phyloP scores from a whole-genome alignment of 1,139 yeast genomes.

The Geotrichum fermentans region DNA sequence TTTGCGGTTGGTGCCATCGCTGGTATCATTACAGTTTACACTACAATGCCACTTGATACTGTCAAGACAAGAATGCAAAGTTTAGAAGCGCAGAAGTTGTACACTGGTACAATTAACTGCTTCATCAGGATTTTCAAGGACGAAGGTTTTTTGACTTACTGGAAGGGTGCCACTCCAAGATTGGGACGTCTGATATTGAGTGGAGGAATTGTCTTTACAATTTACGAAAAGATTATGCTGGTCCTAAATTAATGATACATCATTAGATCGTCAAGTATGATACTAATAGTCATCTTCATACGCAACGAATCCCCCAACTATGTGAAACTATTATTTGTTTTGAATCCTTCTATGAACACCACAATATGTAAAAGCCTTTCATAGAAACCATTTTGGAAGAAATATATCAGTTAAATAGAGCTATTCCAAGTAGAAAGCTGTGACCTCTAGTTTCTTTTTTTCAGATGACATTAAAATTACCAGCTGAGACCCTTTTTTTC shows the following conservation, averaged over 20 bases:
- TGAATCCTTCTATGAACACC: too few relatives aligned
- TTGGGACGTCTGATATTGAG: slow-evolving; percentile 84
- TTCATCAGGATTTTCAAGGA: slow-evolving; percentile 72
- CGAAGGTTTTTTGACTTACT: slow-evolving; percentile 88
- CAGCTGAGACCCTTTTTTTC: too few relatives aligned
- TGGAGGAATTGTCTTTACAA: slow-evolving; percentile 94
- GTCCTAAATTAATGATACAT: slow-evolving; percentile 44
- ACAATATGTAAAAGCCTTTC: too few relatives aligned
- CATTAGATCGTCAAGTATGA: too few relatives aligned
- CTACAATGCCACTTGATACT: slow-evolving; percentile 97
- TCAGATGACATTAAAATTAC: too few relatives aligned
- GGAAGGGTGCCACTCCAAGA: slow-evolving; percentile 98
- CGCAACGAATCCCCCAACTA: too few relatives aligned
- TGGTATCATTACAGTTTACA: slow-evolving; percentile 86
- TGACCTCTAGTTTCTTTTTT: too few relatives aligned
- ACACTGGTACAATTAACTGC: slow-evolving; percentile 74
- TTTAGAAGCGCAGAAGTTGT: slow-evolving; percentile 66
- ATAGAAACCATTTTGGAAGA: too few relatives aligned
- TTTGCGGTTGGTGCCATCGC: slow-evolving; percentile 90
- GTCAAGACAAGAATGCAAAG: slow-evolving; percentile 98
- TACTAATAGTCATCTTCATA: too few relatives aligned
- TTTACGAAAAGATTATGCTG: slow-evolving; percentile 81
- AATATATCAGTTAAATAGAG: too few relatives aligned
- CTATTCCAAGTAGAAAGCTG: too few relatives aligned
- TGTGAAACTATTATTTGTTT: too few relatives aligned